Evolutionary conservation across 2,329 filamentous ascomycete species (phyloP).

Genomic region (Colletotrichum falcatum): DNA sequence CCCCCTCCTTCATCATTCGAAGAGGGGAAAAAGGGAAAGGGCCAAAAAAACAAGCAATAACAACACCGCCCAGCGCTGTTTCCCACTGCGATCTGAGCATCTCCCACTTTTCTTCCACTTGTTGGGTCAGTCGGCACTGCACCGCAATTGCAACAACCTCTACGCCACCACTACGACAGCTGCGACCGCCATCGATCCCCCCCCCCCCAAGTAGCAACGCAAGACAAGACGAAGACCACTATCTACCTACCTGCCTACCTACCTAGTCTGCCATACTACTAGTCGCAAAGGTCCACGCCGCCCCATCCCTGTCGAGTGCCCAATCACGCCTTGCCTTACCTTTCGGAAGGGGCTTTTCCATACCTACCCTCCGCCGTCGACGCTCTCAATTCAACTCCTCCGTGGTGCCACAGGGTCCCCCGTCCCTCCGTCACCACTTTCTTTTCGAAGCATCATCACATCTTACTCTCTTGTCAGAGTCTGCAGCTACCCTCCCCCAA

Average conservation of each 20-base stretch:
- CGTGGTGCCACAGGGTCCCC: slow-evolving; percentile 26
- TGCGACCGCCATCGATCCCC: slow-evolving; percentile 1
- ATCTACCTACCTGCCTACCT: no score
- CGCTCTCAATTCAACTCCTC: slow-evolving; percentile 24
- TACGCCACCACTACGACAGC: not conserved
- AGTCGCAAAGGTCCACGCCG: slow-evolving; percentile 27
- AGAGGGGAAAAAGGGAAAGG: not conserved
- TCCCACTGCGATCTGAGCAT: slow-evolving; percentile 22
- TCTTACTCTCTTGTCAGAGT: not conserved
- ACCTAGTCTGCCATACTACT: no score
- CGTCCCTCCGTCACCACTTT: slow-evolving; percentile 25
- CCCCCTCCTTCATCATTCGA: slow-evolving; percentile 23
- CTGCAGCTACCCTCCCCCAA: slow-evolving; percentile 22
- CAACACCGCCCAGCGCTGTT: slow-evolving; percentile 14
- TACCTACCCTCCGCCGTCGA: slow-evolving; percentile 12
- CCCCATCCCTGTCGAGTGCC: slow-evolving; percentile 20
- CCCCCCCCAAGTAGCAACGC: not conserved
- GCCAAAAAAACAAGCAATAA: slow-evolving; percentile 19
- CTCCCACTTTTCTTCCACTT: slow-evolving; percentile 40
- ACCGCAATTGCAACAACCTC: not conserved
- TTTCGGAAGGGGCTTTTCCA: slow-evolving; percentile 15
- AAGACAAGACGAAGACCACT: slow-evolving; percentile 8
- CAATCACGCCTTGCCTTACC: slow-evolving; percentile 24
- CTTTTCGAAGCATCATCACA: slow-evolving; percentile 30
- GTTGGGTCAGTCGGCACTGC: slow-evolving; percentile 23